A percentile compares a stretch with the other conserved stretches of the same genome.
Conservation (phyloP, 2,329 filamentous ascomycete species). For the Aureobasidium musti region DNA sequence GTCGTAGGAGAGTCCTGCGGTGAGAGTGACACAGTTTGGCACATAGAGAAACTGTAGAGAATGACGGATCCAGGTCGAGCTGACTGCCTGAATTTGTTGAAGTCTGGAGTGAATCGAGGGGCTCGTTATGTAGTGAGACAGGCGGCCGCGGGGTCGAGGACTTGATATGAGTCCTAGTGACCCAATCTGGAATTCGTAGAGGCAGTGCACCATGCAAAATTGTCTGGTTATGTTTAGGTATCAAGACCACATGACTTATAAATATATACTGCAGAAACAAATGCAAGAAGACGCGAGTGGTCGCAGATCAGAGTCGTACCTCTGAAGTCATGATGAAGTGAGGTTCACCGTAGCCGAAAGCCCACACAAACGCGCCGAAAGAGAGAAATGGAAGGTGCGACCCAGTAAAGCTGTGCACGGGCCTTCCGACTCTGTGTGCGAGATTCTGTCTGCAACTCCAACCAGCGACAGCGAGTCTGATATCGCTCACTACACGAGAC, state of each 20-base stretch:
- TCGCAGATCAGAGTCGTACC: not conserved
- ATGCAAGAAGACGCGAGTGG: not conserved
- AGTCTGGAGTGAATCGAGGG: not conserved
- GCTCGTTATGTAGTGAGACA: not conserved
- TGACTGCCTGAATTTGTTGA: not conserved
- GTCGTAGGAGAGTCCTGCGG: no score
- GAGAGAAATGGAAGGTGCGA: no score
- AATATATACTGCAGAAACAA: not conserved
- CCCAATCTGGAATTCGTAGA: not conserved
- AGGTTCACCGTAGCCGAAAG: no score
- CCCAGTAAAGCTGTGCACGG: no score
- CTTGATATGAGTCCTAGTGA: not conserved
- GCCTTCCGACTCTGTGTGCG: no score
- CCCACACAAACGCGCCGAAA: not conserved
- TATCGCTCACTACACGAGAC: conserved; percentile 26
- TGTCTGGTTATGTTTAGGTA: not conserved
- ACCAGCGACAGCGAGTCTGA: conserved; percentile 28
- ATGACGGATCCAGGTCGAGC: not conserved
- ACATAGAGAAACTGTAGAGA: not conserved
- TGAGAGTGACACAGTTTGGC: not conserved
- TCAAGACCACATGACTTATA: not conserved
- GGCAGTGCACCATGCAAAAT: not conserved
- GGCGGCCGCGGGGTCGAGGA: not conserved
- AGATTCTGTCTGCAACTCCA: no score
- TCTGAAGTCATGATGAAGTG: conserved; percentile 4